Conservation (phyloP, 2,329 filamentous ascomycete genomes). For the Trichoderma sp. region DNA sequence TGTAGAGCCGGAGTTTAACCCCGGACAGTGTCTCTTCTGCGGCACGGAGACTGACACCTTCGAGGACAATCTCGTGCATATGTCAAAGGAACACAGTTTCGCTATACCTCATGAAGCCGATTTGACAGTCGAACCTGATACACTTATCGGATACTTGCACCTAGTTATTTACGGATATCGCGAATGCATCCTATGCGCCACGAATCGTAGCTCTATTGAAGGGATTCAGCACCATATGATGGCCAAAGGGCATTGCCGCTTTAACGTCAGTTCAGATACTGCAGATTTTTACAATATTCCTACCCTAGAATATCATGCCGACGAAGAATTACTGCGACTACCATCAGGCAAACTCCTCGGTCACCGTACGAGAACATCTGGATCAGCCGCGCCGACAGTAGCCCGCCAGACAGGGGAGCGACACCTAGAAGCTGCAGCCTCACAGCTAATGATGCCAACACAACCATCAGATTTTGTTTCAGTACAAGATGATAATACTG, state of each 20-base stretch:
- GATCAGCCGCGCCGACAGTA: not conserved
- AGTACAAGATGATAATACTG: not conserved
- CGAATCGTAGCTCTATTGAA: constrained; percentile 39
- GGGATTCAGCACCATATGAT: constrained; percentile 52
- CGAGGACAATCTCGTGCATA: constrained; percentile 44
- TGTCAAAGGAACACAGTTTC: constrained; percentile 48
- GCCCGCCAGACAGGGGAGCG: not conserved
- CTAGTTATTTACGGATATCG: constrained; percentile 48
- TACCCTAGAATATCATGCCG: constrained; percentile 3
- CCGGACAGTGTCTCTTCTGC: constrained; percentile 45
- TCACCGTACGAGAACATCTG: constrained; percentile 21
- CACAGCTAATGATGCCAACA: not conserved
- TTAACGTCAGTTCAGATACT: constrained; percentile 41
- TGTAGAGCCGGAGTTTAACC: constrained; percentile 26
- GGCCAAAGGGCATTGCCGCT: constrained; percentile 47
- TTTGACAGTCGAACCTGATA: constrained; percentile 45
- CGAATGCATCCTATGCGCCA: constrained; percentile 52
- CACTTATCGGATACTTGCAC: constrained; percentile 47
- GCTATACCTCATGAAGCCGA: constrained; percentile 39
- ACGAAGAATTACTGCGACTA: constrained; percentile 30
- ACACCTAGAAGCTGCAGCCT: not conserved
- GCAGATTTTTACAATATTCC: constrained; percentile 41
- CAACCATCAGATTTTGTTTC: not conserved
- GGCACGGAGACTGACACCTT: constrained; percentile 29
- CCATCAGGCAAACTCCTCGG: constrained; percentile 38